phyloP scores from a whole-genome alignment of 148 eudicot species.

The Persicaria maculosa region DNA sequence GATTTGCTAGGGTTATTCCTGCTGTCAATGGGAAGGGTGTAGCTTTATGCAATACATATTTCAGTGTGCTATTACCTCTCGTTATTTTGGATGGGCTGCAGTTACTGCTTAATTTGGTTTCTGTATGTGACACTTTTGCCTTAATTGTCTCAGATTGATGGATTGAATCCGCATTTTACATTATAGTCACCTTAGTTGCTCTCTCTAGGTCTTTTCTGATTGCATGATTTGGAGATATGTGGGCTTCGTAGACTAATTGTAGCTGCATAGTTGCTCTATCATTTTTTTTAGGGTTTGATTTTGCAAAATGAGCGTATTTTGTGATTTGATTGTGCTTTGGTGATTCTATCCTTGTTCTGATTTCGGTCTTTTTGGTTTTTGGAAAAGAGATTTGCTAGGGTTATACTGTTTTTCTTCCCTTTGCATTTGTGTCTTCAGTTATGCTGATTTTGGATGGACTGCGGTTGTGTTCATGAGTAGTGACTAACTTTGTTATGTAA shows the following conservation, averaged over 20 bases:
- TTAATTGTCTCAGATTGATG: not conserved
- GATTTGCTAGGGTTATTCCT: too few species aligned
- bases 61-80: too few species aligned
- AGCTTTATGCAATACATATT: too few species aligned
- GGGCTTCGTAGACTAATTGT: not conserved
- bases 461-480: not conserved
- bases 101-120: not conserved
- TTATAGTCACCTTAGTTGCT: not conserved
- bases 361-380: too few species aligned
- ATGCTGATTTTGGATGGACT: too few species aligned
- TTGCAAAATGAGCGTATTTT: not conserved
- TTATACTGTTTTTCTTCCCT: too few species aligned
- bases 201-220: not conserved
- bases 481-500: not conserved
- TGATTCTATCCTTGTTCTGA: not conserved
- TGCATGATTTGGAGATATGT: not conserved
- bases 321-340: not conserved
- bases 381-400: too few species aligned
- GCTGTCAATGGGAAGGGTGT: too few species aligned
- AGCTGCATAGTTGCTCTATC: not conserved
- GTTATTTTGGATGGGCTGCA: too few species aligned
- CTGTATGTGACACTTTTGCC: not conserved
- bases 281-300: not conserved
- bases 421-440: too few species aligned
- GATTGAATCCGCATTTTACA: conserved; percentile 1